phyloP scores from a whole-genome alignment of 345 rosid genomes.

The Tarenaya hassleriana region DNA sequence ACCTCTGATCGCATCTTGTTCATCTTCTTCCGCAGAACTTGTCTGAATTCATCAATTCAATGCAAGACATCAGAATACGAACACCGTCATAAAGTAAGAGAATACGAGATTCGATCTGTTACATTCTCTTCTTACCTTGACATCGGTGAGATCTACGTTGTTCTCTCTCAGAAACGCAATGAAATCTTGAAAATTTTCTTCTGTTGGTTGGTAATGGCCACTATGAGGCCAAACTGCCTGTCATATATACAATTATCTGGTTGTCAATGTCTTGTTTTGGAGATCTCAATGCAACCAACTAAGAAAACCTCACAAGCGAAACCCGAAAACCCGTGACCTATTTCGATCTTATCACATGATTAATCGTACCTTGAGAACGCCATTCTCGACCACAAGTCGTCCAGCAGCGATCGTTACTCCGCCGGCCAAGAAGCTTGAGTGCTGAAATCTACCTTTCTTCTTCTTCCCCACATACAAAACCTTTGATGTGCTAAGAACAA shows the following conservation, averaged over 20 bases:
- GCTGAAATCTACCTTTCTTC: constrained; percentile 79
- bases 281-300: neutral
- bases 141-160: constrained; percentile 66
- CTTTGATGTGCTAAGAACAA: constrained; percentile 78
- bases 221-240: constrained; percentile 99
- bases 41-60: no score
- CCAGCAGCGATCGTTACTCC: constrained; percentile 87
- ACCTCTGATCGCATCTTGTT: no score
- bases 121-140: constrained; percentile 40
- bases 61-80: no score
- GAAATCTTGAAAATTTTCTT: constrained; percentile 73
- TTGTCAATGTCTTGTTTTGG: no score
- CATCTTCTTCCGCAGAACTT: no score
- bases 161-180: constrained; percentile 62
- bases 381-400: constrained; percentile 56
- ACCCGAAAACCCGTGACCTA: no score
- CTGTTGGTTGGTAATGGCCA: constrained; percentile 91
- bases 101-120: no score
- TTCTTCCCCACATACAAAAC: constrained; percentile 70
- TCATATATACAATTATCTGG: neutral
- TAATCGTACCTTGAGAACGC: constrained; percentile 55
- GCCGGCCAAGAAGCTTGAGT: constrained; percentile 94
- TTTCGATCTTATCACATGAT: no score
- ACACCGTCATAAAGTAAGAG: no score
- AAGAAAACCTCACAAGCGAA: no score